Conservation (phyloP, 148 eudicot genomes). For the Rhododendron henanense region DNA sequence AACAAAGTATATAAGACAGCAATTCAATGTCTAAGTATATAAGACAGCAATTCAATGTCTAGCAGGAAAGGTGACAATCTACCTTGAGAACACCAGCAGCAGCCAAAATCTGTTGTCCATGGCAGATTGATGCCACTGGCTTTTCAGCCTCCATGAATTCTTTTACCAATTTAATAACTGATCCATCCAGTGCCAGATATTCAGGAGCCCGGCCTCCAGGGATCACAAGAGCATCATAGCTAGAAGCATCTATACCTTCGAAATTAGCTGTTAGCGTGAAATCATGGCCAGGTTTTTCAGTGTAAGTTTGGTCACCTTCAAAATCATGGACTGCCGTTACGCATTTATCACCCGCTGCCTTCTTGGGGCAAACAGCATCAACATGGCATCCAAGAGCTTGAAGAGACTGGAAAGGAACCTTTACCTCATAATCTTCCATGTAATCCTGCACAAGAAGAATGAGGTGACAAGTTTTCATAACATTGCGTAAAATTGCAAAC, state of each 20-base stretch:
- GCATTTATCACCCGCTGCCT: slow-evolving; percentile 68
- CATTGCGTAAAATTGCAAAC: neutral
- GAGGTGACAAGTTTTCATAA: neutral
- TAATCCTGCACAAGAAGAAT: slow-evolving; percentile 52
- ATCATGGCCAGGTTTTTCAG: slow-evolving; percentile 92
- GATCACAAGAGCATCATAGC: slow-evolving; percentile 92
- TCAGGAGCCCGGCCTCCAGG: slow-evolving; percentile 99
- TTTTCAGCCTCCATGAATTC: slow-evolving; percentile 73
- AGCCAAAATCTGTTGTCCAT: slow-evolving; percentile 94
- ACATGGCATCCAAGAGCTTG: slow-evolving; percentile 98
- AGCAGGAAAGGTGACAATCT: neutral
- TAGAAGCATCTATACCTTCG: slow-evolving; percentile 53
- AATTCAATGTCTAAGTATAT: neutral
- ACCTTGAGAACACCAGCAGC: slow-evolving; percentile 99
- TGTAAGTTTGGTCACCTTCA: slow-evolving; percentile 97
- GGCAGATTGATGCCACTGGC: slow-evolving; percentile 98
- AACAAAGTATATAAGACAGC: neutral
- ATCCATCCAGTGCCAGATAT: slow-evolving; percentile 78
- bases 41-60: neutral
- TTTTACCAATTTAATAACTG: slow-evolving; percentile 64
- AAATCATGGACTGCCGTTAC: slow-evolving; percentile 95
- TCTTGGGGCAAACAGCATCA: slow-evolving; percentile 91
- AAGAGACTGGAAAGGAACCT: slow-evolving; percentile 92
- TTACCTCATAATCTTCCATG: slow-evolving; percentile 96
- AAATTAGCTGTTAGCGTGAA: slow-evolving; percentile 68